Evolutionary conservation across 768 basidiomycete genomes (phyloP).

Genomic region (Sarcodon aspratus): DNA sequence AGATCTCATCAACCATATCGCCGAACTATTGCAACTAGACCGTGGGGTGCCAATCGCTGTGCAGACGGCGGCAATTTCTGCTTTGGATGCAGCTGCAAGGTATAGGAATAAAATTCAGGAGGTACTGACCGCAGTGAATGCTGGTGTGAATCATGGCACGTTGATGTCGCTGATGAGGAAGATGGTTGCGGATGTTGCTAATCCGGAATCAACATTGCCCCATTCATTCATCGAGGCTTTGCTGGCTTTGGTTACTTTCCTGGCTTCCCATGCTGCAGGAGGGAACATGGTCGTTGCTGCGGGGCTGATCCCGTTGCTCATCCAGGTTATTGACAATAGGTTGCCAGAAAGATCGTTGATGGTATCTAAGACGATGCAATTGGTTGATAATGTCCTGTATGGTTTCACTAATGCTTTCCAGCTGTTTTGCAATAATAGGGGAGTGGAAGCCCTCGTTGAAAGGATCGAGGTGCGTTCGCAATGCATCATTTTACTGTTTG

Average conservation of each 20-base stretch:
- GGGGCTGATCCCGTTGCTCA: slow-evolving; percentile 78
- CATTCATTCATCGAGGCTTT: slow-evolving; percentile 78
- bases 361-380: slow-evolving; percentile 82
- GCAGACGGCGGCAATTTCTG: slow-evolving; percentile 76
- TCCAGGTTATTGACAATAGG: slow-evolving; percentile 80
- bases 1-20: slow-evolving; percentile 79
- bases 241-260: slow-evolving; percentile 76
- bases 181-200: slow-evolving; percentile 63
- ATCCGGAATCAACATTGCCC: slow-evolving; percentile 51
- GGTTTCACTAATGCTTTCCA: slow-evolving; percentile 81
- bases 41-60: slow-evolving; percentile 56
- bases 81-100: slow-evolving; percentile 83
- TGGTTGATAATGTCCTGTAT: slow-evolving; percentile 89
- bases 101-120: slow-evolving; percentile 80
- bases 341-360: slow-evolving; percentile 57
- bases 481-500: background rate
- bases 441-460: slow-evolving; percentile 76
- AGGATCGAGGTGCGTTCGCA: slow-evolving; percentile 66
- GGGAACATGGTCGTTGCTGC: slow-evolving; percentile 94
- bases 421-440: slow-evolving; percentile 74
- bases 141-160: slow-evolving; percentile 92
- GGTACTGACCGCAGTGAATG: slow-evolving; percentile 83
- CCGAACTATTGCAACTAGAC: slow-evolving; percentile 81
- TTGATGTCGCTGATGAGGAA: slow-evolving; percentile 82
- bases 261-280: slow-evolving; percentile 75